Evolutionary conservation across 2,329 filamentous ascomycete species (phyloP).

Genomic region (Hymenoscyphus occultus): DNA sequence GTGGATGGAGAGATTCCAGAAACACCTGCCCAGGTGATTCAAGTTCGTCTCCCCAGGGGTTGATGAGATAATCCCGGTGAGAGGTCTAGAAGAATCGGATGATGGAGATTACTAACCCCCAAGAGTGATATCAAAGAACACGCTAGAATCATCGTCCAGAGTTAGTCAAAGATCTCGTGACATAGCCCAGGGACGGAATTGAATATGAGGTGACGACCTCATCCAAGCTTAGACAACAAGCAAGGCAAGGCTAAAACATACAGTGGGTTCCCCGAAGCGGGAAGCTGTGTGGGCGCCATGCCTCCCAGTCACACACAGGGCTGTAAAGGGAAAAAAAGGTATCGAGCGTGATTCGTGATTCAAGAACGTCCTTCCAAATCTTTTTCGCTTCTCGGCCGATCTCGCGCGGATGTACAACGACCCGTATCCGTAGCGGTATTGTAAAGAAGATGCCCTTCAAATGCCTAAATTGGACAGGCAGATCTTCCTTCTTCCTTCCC

Average conservation of each 20-base stretch:
- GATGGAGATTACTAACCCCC: slow-evolving; percentile 57
- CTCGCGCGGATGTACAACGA: neutral
- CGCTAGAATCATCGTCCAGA: slow-evolving; percentile 20
- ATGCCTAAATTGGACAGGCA: neutral
- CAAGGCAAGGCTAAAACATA: slow-evolving; percentile 33
- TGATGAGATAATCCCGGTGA: neutral
- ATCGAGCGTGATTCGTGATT: too few relatives aligned
- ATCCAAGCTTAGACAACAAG: neutral
- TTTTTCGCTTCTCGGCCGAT: neutral
- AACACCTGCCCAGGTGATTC: too few relatives aligned
- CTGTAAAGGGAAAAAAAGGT: neutral
- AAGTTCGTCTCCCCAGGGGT: neutral
- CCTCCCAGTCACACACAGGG: neutral
- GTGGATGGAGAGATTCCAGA: slow-evolving; percentile 18
- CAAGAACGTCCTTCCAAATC: neutral
- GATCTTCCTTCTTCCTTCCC: neutral
- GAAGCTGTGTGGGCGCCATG: slow-evolving; percentile 41
- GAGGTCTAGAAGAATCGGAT: neutral
- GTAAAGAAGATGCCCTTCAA: neutral
- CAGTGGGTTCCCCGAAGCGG: slow-evolving; percentile 44
- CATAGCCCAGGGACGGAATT: neutral
- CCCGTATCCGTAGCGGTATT: neutral
- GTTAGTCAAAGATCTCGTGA: slow-evolving; percentile 23
- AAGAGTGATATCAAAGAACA: slow-evolving; percentile 72
- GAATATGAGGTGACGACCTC: neutral